Evolutionary conservation across 345 rosid genomes (phyloP).

Genomic region (Arabis alpina): DNA sequence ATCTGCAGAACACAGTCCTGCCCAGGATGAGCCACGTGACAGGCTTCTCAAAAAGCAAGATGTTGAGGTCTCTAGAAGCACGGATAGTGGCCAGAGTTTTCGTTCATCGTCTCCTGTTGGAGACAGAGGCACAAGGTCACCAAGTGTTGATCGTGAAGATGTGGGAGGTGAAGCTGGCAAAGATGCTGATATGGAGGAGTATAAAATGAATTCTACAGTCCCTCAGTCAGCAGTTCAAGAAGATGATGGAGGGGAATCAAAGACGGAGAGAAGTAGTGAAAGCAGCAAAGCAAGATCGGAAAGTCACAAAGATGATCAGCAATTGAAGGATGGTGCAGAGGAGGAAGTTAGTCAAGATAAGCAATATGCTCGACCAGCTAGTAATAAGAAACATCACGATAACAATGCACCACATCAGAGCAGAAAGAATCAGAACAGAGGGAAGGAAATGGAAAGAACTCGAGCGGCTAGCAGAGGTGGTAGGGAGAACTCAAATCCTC

Average conservation of each 20-base stretch:
- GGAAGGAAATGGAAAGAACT: conserved; percentile 67
- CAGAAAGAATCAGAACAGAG: conserved; percentile 65
- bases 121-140: conserved; percentile 52
- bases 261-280: conserved; percentile 90
- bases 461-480: conserved; percentile 50
- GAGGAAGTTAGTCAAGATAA: conserved; percentile 87
- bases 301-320: conserved; percentile 77
- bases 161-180: conserved; percentile 51
- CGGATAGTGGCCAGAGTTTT: conserved; percentile 54
- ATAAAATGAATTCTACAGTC: conserved; percentile 46
- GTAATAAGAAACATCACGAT: conserved; percentile 54
- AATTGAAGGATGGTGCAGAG: conserved; percentile 65
- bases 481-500: conserved; percentile 63
- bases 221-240: conserved; percentile 56
- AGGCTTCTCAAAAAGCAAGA: conserved; percentile 49
- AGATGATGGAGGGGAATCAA: conserved; percentile 73
- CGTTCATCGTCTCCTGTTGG: conserved; percentile 50
- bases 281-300: conserved; percentile 89
- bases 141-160: conserved; percentile 65
- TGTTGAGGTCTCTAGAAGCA: conserved; percentile 66
- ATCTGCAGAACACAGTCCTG: conserved; percentile 56
- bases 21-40: conserved; percentile 50
- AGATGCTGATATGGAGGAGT: conserved; percentile 59
- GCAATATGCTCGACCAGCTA: conserved; percentile 48
- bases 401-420: conserved; percentile 56